phyloP scores from a whole-genome alignment of 1,139 yeast genomes.

The Sugiyamaella castrensis region DNA sequence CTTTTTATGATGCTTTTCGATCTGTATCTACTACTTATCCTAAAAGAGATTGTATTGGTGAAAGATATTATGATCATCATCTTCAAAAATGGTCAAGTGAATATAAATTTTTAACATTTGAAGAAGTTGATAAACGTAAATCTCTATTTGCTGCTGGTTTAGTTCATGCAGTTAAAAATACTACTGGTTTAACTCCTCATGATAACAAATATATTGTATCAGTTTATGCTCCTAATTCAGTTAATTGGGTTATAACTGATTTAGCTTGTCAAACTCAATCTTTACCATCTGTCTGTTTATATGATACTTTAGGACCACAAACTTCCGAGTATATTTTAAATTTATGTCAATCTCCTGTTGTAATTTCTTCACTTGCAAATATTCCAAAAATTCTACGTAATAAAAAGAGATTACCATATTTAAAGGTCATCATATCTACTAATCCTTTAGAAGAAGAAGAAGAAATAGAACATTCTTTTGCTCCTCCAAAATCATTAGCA shows the following conservation, averaged over 20 bases:
- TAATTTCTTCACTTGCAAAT: constrained; percentile 50
- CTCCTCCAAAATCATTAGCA: too few species aligned
- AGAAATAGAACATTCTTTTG: too few species aligned
- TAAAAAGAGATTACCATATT: constrained; percentile 38
- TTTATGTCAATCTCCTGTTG: constrained; percentile 54
- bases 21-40: constrained; percentile 42
- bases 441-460: not conserved
- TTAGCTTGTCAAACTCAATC: constrained; percentile 53
- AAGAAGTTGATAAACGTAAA: constrained; percentile 43
- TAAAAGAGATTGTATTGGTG: constrained; percentile 50
- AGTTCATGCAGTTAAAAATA: constrained; percentile 41
- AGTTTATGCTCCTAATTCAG: constrained; percentile 53
- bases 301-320: constrained; percentile 61
- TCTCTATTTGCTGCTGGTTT: constrained; percentile 63
- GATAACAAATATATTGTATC: constrained; percentile 51
- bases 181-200: constrained; percentile 18
- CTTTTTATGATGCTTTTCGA: constrained; percentile 51
- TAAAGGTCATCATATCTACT: constrained; percentile 51
- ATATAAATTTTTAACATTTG: constrained; percentile 52
- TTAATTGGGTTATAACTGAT: constrained; percentile 62
- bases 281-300: constrained; percentile 57
- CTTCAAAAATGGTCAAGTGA: constrained; percentile 44
- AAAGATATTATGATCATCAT: constrained; percentile 45
- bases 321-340: constrained; percentile 58
- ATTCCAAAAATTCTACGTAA: constrained; percentile 44